phyloP scores from a whole-genome alignment of 2,329 filamentous ascomycete species.

The Plenodomus tracheiphilus region DNA sequence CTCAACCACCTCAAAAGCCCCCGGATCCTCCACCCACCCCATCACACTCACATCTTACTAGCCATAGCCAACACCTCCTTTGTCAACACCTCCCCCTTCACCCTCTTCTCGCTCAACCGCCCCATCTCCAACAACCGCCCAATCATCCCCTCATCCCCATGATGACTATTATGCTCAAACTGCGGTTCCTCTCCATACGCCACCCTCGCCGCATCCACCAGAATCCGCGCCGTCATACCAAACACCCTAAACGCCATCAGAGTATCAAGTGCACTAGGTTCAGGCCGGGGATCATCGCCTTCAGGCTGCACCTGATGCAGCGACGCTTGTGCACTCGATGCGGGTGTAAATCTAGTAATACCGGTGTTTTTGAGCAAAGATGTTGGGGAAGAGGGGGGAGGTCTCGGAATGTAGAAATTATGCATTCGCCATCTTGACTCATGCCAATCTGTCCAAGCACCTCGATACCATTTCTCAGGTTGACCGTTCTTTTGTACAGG shows the following conservation, averaged over 20 bases:
- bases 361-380: slow-evolving; percentile 7
- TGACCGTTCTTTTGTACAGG: slow-evolving; percentile 37
- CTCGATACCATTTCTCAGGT: slow-evolving; percentile 78
- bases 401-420: slow-evolving; percentile 80
- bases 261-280: slow-evolving; percentile 43
- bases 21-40: no score
- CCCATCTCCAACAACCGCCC: slow-evolving; percentile 59
- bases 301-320: slow-evolving; percentile 9
- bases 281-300: slow-evolving; percentile 38
- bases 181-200: slow-evolving; percentile 83
- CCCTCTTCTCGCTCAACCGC: slow-evolving; percentile 56
- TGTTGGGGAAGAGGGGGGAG: slow-evolving; percentile 17
- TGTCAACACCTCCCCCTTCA: slow-evolving; percentile 57
- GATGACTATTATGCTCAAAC: slow-evolving; percentile 72
- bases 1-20: not conserved
- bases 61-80: slow-evolving; percentile 56
- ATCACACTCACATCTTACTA: slow-evolving; percentile 46
- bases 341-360: not conserved
- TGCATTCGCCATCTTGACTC: slow-evolving; percentile 81
- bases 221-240: slow-evolving; percentile 90
- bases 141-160: slow-evolving; percentile 70
- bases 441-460: slow-evolving; percentile 79
- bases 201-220: slow-evolving; percentile 84
- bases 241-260: slow-evolving; percentile 77
- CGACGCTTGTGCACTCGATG: slow-evolving; percentile 2